Conservation (phyloP, 1,139 yeast species). For the Protomyces arabidopsidicola region DNA sequence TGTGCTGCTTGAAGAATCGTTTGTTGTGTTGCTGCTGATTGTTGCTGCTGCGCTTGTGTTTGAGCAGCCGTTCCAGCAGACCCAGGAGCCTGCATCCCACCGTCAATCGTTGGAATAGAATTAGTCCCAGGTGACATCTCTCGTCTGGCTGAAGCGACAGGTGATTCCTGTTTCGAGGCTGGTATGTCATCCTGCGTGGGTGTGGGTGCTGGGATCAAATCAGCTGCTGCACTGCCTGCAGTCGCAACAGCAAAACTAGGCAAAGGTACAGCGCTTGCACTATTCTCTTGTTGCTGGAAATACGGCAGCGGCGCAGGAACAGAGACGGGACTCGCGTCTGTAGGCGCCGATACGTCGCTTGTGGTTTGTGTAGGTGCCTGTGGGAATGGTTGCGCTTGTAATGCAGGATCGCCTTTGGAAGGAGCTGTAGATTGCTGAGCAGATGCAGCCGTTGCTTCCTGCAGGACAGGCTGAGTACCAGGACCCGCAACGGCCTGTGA, state of each 20-base stretch:
- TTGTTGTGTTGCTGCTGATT: slow-evolving; percentile 7
- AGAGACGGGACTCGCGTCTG: not conserved
- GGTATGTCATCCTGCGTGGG: not conserved
- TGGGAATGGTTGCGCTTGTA: not conserved
- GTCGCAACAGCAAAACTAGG: not conserved
- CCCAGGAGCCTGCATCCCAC: not conserved
- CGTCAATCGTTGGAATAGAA: not conserved
- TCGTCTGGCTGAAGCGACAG: not conserved
- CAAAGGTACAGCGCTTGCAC: not conserved
- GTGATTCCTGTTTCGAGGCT: not conserved
- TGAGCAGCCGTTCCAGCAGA: not conserved
- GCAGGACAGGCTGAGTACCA: too few species aligned
- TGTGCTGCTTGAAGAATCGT: slow-evolving; percentile 14
- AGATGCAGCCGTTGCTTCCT: too few species aligned
- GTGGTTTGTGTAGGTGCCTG: not conserved
- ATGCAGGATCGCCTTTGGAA: too few species aligned
- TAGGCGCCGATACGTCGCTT: not conserved
- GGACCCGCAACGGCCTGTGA: too few species aligned
- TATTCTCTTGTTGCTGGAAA: not conserved
- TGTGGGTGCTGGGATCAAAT: not conserved
- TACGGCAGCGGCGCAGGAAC: not conserved
- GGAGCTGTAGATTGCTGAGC: too few species aligned
- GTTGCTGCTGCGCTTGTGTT: slow-evolving; percentile 5
- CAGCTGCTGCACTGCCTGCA: not conserved
- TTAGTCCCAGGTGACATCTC: not conserved